Evolutionary conservation across 352 stramenopile species (phyloP).

Genomic region (Pelagophyceae sp.): DNA sequence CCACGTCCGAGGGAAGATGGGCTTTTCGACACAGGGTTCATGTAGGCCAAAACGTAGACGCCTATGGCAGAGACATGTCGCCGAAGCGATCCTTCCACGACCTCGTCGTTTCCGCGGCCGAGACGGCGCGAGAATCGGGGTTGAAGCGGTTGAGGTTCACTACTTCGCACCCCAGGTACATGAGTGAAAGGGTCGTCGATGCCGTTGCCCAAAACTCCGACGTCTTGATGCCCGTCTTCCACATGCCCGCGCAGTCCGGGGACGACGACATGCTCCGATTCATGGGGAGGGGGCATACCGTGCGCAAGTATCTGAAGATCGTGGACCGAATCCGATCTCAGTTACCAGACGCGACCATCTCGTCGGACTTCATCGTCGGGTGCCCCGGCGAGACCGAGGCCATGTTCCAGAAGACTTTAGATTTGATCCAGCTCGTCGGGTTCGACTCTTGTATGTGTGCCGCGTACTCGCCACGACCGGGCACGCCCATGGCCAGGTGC

Average conservation of each 20-base stretch:
- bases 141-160: slow-evolving; percentile 54
- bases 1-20: too few species aligned
- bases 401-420: slow-evolving; percentile 54
- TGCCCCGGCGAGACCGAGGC: slow-evolving; percentile 64
- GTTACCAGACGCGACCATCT: slow-evolving; percentile 46
- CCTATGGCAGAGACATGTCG: slow-evolving; percentile 64
- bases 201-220: slow-evolving; percentile 52
- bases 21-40: too few species aligned
- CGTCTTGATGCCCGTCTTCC: slow-evolving; percentile 59
- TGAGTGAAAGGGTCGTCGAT: slow-evolving; percentile 61
- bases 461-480: slow-evolving; percentile 34
- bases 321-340: slow-evolving; percentile 49
- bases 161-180: slow-evolving; percentile 70
- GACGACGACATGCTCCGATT: slow-evolving; percentile 55
- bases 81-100: slow-evolving; percentile 66
- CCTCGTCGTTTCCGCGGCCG: slow-evolving; percentile 50
- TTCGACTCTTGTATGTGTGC: slow-evolving; percentile 39
- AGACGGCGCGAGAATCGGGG: slow-evolving; percentile 28
- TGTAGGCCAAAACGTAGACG: slow-evolving; percentile 73
- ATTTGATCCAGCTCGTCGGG: slow-evolving; percentile 59
- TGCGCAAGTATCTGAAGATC: slow-evolving; percentile 63
- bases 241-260: slow-evolving; percentile 65
- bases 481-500: slow-evolving; percentile 38
- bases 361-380: slow-evolving; percentile 51
- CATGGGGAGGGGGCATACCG: slow-evolving; percentile 67